Conservation (phyloP, 1,284 basidiomycete genomes). For the Taiwanofungus camphoratus region DNA sequence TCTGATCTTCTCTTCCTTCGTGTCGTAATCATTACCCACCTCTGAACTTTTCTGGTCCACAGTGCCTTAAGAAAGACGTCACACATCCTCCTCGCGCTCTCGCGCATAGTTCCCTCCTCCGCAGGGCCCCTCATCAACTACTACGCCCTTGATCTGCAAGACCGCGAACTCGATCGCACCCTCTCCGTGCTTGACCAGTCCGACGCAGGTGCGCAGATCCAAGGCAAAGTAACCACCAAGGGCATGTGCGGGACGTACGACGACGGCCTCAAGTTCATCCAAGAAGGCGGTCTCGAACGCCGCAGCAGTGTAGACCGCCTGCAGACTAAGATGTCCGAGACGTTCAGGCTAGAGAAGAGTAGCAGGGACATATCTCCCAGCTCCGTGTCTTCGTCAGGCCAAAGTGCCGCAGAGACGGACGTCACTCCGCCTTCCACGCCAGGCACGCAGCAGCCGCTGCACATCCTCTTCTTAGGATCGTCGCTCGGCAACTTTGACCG, state of each 20-base stretch:
- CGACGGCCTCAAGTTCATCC: constrained; percentile 67
- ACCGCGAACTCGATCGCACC: constrained; percentile 80
- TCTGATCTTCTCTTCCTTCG: background rate
- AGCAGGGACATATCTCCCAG: constrained; percentile 29
- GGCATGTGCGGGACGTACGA: constrained; percentile 91
- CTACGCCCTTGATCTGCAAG: constrained; percentile 91
- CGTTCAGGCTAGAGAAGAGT: constrained; percentile 16
- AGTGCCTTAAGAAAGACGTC: constrained; percentile 90
- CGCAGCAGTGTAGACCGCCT: constrained; percentile 15
- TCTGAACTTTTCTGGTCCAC: constrained; percentile 7
- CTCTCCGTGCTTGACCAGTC: constrained; percentile 64
- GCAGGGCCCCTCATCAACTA: constrained; percentile 65
- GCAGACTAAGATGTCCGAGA: constrained; percentile 12
- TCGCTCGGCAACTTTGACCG: constrained; percentile 92
- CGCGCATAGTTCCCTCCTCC: constrained; percentile 38
- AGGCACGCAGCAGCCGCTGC: constrained; percentile 47
- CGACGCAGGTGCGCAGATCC: constrained; percentile 56
- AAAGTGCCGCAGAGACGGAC: constrained; percentile 22
- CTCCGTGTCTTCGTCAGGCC: constrained; percentile 25
- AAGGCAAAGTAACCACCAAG: constrained; percentile 68
- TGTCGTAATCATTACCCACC: background rate
- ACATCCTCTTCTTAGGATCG: constrained; percentile 91
- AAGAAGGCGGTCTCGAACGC: constrained; percentile 50
- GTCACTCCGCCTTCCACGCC: constrained; percentile 36
- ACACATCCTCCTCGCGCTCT: constrained; percentile 75